These are phyloP conservation scores for Catunica adiposa DNA, from an alignment of 2,329 filamentous ascomycete species.

Conservation along the genomic window DNA sequence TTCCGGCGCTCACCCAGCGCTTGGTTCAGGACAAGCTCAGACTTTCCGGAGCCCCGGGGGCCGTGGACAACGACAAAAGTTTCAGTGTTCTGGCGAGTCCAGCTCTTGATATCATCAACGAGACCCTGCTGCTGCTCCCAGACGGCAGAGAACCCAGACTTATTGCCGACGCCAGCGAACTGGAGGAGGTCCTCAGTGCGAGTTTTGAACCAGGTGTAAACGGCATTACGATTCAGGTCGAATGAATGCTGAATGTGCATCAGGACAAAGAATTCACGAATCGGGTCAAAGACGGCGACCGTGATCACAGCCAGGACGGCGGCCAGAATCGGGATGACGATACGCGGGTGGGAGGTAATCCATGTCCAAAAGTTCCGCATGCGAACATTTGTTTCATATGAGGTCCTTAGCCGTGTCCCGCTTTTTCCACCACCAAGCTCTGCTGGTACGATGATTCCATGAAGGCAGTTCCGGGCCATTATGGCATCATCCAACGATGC, in stretches of 20 bases:
- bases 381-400: slow-evolving; percentile 67
- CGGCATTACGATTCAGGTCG: slow-evolving; percentile 51
- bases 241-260: slow-evolving; percentile 67
- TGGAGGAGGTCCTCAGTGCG: slow-evolving; percentile 51
- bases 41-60: slow-evolving; percentile 78
- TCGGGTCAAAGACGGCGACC: slow-evolving; percentile 82
- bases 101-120: slow-evolving; percentile 67
- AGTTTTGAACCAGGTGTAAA: slow-evolving; percentile 68
- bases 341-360: slow-evolving; percentile 69
- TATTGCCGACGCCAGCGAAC: slow-evolving; percentile 39
- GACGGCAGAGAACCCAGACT: slow-evolving; percentile 58
- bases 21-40: slow-evolving; percentile 72
- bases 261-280: slow-evolving; percentile 84
- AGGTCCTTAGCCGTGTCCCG: slow-evolving; percentile 63
- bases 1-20: slow-evolving; percentile 60
- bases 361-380: slow-evolving; percentile 71
- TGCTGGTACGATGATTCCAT: slow-evolving; percentile 60
- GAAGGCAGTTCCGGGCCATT: slow-evolving; percentile 83
- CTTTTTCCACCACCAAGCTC: slow-evolving; percentile 54
- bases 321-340: slow-evolving; percentile 69
- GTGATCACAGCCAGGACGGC: slow-evolving; percentile 70
- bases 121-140: slow-evolving; percentile 75
- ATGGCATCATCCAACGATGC: slow-evolving; percentile 56
- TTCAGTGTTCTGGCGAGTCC: slow-evolving; percentile 74
- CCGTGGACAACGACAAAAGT: slow-evolving; percentile 92